A percentile compares a stretch with the other conserved stretches of the same genome.
Evolutionary conservation across 768 basidiomycete genomes (phyloP).

Genomic region (Mycena chlorophos): DNA sequence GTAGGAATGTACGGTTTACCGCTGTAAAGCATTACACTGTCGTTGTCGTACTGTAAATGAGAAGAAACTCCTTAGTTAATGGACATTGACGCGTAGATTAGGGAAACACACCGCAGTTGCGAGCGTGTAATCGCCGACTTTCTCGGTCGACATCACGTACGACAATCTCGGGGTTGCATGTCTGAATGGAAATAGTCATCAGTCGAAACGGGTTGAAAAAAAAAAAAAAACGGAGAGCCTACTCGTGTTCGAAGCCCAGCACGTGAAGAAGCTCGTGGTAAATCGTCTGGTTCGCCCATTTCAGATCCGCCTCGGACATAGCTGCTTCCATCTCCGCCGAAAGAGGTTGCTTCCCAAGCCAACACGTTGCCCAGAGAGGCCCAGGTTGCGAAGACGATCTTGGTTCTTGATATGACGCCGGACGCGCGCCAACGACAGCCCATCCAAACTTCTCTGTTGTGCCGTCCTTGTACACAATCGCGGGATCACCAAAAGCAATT

Average conservation of each 20-base stretch:
- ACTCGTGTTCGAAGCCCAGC: background rate
- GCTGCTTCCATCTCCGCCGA: no score
- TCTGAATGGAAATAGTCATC: no score
- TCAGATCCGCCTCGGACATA: background rate
- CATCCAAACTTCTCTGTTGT: no score
- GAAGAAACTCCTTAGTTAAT: background rate
- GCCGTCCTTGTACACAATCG: no score
- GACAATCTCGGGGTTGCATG: no score
- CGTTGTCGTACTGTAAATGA: constrained; percentile 1
- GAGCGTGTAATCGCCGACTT: background rate
- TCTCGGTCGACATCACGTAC: background rate
- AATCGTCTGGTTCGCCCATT: background rate
- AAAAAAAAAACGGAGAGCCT: no score
- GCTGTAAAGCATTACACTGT: constrained; percentile 13
- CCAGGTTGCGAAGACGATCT: no score
- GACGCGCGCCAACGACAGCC: no score
- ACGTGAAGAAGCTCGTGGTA: constrained; percentile 9
- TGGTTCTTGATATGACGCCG: no score
- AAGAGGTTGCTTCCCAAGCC: no score
- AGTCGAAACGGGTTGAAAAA: no score
- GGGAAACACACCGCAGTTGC: background rate
- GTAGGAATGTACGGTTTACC: background rate
- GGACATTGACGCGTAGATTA: background rate
- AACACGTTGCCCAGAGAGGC: no score
- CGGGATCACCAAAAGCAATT: background rate